Conservation (phyloP, 2,329 filamentous ascomycete species). For the Nemania sp. region DNA sequence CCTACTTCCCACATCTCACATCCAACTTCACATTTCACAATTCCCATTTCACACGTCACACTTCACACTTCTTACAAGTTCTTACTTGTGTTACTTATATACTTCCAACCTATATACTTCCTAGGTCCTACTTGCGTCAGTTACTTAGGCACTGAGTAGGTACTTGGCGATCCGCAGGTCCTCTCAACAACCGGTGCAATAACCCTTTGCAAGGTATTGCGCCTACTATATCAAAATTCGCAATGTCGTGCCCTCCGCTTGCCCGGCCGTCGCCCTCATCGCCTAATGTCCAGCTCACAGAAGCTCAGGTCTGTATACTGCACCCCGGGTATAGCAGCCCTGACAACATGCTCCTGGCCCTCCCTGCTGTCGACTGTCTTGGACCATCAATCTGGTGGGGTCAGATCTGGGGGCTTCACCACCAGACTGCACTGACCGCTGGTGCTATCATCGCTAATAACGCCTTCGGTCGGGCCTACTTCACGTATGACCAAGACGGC, state of each 20-base stretch:
- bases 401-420: background rate
- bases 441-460: constrained; percentile 3
- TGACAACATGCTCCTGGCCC: background rate
- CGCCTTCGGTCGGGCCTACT: background rate
- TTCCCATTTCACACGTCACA: too few species aligned
- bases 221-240: background rate
- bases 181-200: too few species aligned
- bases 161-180: too few species aligned
- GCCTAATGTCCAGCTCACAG: background rate
- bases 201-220: too few species aligned
- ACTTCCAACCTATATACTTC: too few species aligned
- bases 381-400: background rate
- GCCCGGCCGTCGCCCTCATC: background rate
- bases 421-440: background rate
- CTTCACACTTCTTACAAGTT: too few species aligned
- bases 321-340: background rate
- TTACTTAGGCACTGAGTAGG: too few species aligned
- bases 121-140: too few species aligned
- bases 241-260: background rate
- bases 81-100: too few species aligned
- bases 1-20: too few species aligned
- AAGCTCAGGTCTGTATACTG: background rate
- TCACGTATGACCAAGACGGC: constrained; percentile 1
- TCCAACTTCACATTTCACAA: too few species aligned
- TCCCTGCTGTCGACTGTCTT: background rate